Conservation (phyloP, 2,329 filamentous ascomycete species). For the Tolypocladium paradoxum region DNA sequence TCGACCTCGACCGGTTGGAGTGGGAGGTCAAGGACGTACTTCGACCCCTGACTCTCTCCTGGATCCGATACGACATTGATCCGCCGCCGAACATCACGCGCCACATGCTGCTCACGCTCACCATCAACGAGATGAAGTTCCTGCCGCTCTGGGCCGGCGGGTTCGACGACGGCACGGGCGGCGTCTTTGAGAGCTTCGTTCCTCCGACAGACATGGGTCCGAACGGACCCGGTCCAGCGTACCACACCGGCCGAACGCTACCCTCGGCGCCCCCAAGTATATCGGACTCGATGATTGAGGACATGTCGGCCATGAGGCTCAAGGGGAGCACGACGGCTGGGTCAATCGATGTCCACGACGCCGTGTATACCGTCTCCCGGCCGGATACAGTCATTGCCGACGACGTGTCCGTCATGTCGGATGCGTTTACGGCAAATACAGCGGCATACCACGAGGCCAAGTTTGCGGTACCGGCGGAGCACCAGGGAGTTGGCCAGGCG, state of each 20-base stretch:
- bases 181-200: constrained; percentile 32
- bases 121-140: constrained; percentile 47
- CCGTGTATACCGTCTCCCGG: constrained; percentile 24
- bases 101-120: constrained; percentile 41
- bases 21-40: constrained; percentile 10
- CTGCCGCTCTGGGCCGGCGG: constrained; percentile 57
- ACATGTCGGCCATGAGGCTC: constrained; percentile 21
- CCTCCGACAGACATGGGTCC: constrained; percentile 33
- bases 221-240: constrained; percentile 33
- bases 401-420: constrained; percentile 21
- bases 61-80: constrained; percentile 19
- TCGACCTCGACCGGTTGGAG: constrained; percentile 12
- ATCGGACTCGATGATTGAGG: constrained; percentile 24
- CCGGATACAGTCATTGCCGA: constrained; percentile 21
- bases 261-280: constrained; percentile 22
- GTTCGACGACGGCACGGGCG: constrained; percentile 38
- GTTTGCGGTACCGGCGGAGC: constrained; percentile 19
- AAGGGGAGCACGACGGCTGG: constrained; percentile 21
- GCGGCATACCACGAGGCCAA: constrained; percentile 24
- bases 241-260: constrained; percentile 32
- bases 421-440: constrained; percentile 21
- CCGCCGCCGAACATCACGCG: constrained; percentile 24
- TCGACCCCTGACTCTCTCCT: constrained; percentile 10
- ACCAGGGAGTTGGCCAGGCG: constrained; percentile 13
- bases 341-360: constrained; percentile 28